Evolutionary conservation across 768 basidiomycete species (phyloP), one percentile per base, ranked within the genome.

Genomic region (Xerocomus potaroensis): DNA sequence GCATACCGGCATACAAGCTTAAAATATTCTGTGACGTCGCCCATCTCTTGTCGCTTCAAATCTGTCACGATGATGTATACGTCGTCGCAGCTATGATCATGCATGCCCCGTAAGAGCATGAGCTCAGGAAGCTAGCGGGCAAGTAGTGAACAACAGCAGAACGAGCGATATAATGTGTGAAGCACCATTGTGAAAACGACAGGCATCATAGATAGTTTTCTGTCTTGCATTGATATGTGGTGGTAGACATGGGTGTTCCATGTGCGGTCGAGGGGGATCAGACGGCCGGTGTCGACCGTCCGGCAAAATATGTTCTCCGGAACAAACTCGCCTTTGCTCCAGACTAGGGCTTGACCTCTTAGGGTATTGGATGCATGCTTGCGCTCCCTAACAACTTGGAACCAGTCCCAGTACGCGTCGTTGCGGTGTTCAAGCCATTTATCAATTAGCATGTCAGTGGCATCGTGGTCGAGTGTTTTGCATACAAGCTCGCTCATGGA

Each of bases 171-270:
- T 24, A 15, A 39, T 15, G 16, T 7, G 18, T 61, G 9, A 5
- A 73, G 53, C 56, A 86, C 86, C 83, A 88, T 86, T 39, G 85
- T 87, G 58, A 85, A 86, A 0, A 88, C 81, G 3, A 88, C 85
- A 5, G 82, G 85, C 76, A 85, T 81, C 84, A 87, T 87, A 21
- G 80, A 79, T 32, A 84, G 63, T 50, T 81, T 83, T 44, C 82
- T 74, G 55, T 86, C 84, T 50, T 80, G 76, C 78, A 87, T 84
- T 4, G 84, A 82, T 50, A 79, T 75, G 50, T 88, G 86, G 62
- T 87, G 84, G 59, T 82, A 87, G 32, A 88, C 81, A 64, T 87
- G 83, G 8, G 85, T 88, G 24, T 81, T 84, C 86, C 86, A 88
- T 15, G 84, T 85, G 49, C 86, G 76, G 73, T 87, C 84, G 56